These are phyloP conservation scores for Bathelium albidoporum DNA, from an alignment of 495 filamentous ascomycete genomes.

Conservation along the genomic window DNA sequence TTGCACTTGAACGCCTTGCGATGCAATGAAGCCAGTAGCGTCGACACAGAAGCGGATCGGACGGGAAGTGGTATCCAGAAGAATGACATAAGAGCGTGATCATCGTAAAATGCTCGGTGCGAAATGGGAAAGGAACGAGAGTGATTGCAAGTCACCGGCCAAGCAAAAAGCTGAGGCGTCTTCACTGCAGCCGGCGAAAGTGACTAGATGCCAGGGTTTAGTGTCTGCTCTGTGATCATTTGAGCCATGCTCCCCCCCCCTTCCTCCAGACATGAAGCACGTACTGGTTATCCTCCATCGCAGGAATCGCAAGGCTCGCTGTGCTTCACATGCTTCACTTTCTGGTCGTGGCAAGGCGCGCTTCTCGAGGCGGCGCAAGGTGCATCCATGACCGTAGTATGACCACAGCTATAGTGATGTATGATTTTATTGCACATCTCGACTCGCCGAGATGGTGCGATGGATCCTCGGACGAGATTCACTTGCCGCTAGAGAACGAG, in stretches of 20 bases:
- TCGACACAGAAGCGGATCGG: background rate
- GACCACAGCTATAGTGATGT: constrained; percentile 29
- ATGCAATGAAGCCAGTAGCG: constrained; percentile 3
- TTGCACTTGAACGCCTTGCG: constrained; percentile 4
- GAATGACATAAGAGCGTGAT: constrained; percentile 1
- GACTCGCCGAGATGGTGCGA: constrained; percentile 3
- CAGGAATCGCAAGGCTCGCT: constrained; percentile 31
- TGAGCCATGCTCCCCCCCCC: background rate
- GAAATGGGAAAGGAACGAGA: background rate
- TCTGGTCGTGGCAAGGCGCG: constrained; percentile 20
- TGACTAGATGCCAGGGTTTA: background rate
- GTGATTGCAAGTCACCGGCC: background rate
- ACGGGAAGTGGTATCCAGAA: constrained; percentile 5
- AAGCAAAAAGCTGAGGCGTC: background rate
- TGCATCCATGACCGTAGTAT: constrained; percentile 21
- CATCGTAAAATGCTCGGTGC: background rate
- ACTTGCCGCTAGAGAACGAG: background rate
- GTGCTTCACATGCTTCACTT: constrained; percentile 28
- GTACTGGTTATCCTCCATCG: constrained; percentile 24
- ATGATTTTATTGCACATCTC: constrained; percentile 30
- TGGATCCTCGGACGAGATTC: background rate
- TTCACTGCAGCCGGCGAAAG: background rate
- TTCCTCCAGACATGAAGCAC: background rate
- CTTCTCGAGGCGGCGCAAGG: constrained; percentile 29
- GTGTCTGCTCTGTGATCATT: background rate